A percentile compares a stretch with the other conserved stretches of the same genome.
Evolutionary conservation across 2,329 filamentous ascomycete genomes (phyloP).

Genomic region (Penicillium sp.): DNA sequence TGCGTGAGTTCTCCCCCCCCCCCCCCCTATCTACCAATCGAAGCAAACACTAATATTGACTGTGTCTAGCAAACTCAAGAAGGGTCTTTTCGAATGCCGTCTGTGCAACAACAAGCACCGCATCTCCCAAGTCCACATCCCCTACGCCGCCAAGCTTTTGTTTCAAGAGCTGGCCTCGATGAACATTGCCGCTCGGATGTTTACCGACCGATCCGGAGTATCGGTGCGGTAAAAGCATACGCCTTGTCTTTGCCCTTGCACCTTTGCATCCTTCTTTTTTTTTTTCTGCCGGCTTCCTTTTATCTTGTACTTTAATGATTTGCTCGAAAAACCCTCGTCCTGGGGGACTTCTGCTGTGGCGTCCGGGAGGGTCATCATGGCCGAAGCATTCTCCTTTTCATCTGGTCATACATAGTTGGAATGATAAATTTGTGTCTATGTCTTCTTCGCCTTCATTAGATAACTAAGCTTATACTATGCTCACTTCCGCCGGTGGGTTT

Average conservation of each 20-base stretch:
- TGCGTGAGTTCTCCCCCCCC: slow-evolving; percentile 70
- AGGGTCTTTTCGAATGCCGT: slow-evolving; percentile 93
- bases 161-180: slow-evolving; percentile 98
- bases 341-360: slow-evolving; percentile 23
- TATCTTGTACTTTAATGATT: slow-evolving; percentile 31
- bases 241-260: neutral
- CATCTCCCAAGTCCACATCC: slow-evolving; percentile 97
- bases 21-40: too few relatives aligned
- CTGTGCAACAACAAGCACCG: slow-evolving; percentile 99
- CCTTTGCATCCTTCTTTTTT: neutral
- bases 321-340: slow-evolving; percentile 24
- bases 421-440: neutral
- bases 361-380: slow-evolving; percentile 22
- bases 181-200: slow-evolving; percentile 98
- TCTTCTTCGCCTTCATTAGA: neutral
- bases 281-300: neutral
- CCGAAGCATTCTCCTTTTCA: slow-evolving; percentile 20
- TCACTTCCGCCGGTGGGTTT: too few relatives aligned
- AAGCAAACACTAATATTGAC: slow-evolving; percentile 9
- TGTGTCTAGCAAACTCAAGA: slow-evolving; percentile 75
- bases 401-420: slow-evolving; percentile 27
- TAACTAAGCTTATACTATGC: too few relatives aligned
- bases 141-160: slow-evolving; percentile 94
- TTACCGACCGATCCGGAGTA: slow-evolving; percentile 66
- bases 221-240: slow-evolving; percentile 39